Evolutionary conservation across 164 flowering plant genomes (phyloP), one percentile per base, ranked within the genome.

Genomic region (Aristolochia fimbriata): DNA sequence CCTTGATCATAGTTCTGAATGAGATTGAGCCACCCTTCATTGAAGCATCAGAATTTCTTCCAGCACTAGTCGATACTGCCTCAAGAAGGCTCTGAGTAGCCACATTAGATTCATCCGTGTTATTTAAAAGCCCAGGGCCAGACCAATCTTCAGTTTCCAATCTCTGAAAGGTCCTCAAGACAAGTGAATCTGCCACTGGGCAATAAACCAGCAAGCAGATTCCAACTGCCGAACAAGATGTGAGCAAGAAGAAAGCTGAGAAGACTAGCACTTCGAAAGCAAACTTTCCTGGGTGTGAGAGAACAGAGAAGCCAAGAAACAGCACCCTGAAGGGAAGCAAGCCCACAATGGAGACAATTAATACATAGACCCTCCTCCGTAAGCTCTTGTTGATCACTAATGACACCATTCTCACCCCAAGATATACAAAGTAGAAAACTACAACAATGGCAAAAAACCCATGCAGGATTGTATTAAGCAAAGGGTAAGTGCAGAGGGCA

Each of bases 141-240:
- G 56, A 5, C 64, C 82, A 14, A 76, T 79, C 72, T 69, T 85
- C 77, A 27, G 71, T 76, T 70, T 89, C 96, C 63, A 74, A 53
- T 68, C 81, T 84, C 54, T 64, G 75, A 47, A 72, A 53, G 60
- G 64, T 70, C 69, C 83, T 74, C 51, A 90, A 75, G 33, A 85
- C 87, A 59, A 88, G 75, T 67, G 89, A 83, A 78, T 93, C 99
- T 2, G 91, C 83, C 50, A 88, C 77, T 9, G 99, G 99, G 56
- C 62, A 82, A 73, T 88, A 90, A 2, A 90, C 97, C 59, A 93
- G 96, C 77, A 85, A 63, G 76, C 79, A 79, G 59, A 85, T 83
- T 55, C 84, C 85, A 62, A 83, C 79, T 65, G 76, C 78, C 15
- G 79, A 80, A 75, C 95, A 93, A 48, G 74, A 74, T 48, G 82